These are phyloP conservation scores for Uncinocarpus reesii DNA, from an alignment of 2,329 filamentous ascomycete species.

Conservation along the genomic window DNA sequence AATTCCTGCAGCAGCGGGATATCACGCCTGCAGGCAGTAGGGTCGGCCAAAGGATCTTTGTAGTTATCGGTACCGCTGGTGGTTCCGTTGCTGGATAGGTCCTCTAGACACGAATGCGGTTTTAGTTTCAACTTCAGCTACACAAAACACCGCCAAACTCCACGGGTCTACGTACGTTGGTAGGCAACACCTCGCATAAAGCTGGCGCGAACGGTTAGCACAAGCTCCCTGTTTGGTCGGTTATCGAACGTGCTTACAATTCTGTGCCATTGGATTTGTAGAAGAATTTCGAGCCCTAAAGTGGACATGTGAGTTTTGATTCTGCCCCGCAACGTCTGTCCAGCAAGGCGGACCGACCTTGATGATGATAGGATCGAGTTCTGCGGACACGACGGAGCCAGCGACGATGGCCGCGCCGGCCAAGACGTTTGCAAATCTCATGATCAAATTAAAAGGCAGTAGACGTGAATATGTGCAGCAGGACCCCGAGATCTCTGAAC, in stretches of 20 bases:
- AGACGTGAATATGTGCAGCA: background rate
- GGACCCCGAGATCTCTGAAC: background rate
- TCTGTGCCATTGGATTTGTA: conserved; percentile 68
- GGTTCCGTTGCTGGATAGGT: conserved; percentile 47
- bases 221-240: conserved; percentile 12
- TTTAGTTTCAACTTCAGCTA: conserved; percentile 11
- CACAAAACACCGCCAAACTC: too few species aligned
- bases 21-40: conserved; percentile 65
- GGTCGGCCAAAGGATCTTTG: conserved; percentile 71
- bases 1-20: conserved; percentile 69
- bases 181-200: conserved; percentile 93
- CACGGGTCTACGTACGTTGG: conserved; percentile 55
- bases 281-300: conserved; percentile 74
- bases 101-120: conserved; percentile 38
- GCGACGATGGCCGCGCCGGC: conserved; percentile 46
- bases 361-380: conserved; percentile 48
- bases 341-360: conserved; percentile 46
- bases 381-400: conserved; percentile 38
- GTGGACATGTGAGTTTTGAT: conserved; percentile 2
- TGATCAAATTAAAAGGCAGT: conserved; percentile 30
- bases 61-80: conserved; percentile 48
- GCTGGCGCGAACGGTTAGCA: conserved; percentile 30
- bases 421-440: conserved; percentile 45
- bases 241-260: conserved; percentile 41
- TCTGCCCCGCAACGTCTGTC: too few species aligned